Evolutionary conservation across 805 yeast genomes (phyloP), one percentile per base, ranked within the genome.

Genomic region (Lipomyces spencermartinsiae): DNA sequence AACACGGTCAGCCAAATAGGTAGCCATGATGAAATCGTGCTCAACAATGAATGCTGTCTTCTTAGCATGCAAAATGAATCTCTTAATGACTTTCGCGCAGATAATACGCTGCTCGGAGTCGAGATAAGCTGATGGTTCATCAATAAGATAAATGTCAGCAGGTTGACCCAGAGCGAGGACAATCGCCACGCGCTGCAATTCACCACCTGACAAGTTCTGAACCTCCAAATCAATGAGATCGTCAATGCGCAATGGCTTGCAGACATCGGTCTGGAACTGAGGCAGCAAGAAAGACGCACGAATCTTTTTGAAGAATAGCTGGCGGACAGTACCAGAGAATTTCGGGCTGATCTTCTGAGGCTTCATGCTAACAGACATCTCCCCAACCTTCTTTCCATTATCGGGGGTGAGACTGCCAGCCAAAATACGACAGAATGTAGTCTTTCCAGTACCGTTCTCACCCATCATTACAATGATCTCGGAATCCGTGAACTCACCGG

Each of bases 11-110:
- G 99, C 99, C 85, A 95, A 86, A 80, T 95, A 95, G 19, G 99
- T 95, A 73, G 99, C 98, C 99, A 95, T 95, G 84, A 95, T 95
- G 87, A 95, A 95, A 87, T 95, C 99, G 88, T 95, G 99, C 89
- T 95, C 99, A 68, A 95, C 99, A 76, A 95, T 85, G 80, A 95
- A 95, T n/a, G 99, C 99, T 58, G 98, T 94, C 86, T 94, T 95
- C 85, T 94, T 93, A 75, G 97, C 87, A 79, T 95, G 99, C 79
- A 95, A 83, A 77, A 95, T 91, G 78, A 93, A 95, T 82, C 97
- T 90, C 87, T 97, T 91, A 76, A 95, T 95, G 74, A 95, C 99
- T 85, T 95, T 95, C 63, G 99, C 91, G 85, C 99, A 95, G 74
- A 95, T 91, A 78, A 95, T 93, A 92, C 99, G 98, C 83, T 95